phyloP scores from a whole-genome alignment of 768 basidiomycete genomes.

The Tricholoma saponaceum region DNA sequence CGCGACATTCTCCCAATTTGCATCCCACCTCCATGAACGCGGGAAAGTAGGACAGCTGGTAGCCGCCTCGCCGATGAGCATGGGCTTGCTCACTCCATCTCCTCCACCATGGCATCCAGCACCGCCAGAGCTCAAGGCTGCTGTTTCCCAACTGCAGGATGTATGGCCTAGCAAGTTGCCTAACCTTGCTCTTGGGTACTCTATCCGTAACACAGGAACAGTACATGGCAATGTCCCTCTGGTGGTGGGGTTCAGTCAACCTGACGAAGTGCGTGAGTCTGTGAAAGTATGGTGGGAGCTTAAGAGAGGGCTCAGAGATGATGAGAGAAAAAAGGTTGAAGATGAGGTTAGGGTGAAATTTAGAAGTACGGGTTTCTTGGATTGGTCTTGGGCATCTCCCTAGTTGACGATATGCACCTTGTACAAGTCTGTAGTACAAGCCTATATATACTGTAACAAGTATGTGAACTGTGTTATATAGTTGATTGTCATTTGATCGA shows the following conservation, averaged over 20 bases:
- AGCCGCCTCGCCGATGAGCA: constrained; percentile 79
- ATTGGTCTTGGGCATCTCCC: constrained; percentile 75
- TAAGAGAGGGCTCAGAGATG: constrained; percentile 29
- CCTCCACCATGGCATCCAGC: constrained; percentile 80
- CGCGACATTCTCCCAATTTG: constrained; percentile 51
- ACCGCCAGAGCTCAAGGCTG: constrained; percentile 42
- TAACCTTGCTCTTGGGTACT: constrained; percentile 70
- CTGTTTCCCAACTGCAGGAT: constrained; percentile 34
- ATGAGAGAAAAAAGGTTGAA: constrained; percentile 41
- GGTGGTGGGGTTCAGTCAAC: constrained; percentile 69
- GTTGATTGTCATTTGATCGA: not conserved
- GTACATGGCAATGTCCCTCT: constrained; percentile 47
- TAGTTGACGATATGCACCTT: constrained; percentile 10
- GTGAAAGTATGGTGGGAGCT: constrained; percentile 65
- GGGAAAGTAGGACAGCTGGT: constrained; percentile 67
- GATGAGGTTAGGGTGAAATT: constrained; percentile 41
- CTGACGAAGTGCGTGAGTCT: constrained; percentile 70
- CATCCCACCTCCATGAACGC: constrained; percentile 50
- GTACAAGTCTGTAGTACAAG: no score
- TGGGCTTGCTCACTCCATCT: constrained; percentile 65
- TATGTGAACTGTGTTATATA: constrained; percentile 3
- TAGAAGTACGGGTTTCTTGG: constrained; percentile 44
- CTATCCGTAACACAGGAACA: constrained; percentile 45
- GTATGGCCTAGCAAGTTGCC: constrained; percentile 48
- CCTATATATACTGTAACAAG: no score